phyloP scores from a whole-genome alignment of 495 filamentous ascomycete genomes.

The Podospora appendiculata region DNA sequence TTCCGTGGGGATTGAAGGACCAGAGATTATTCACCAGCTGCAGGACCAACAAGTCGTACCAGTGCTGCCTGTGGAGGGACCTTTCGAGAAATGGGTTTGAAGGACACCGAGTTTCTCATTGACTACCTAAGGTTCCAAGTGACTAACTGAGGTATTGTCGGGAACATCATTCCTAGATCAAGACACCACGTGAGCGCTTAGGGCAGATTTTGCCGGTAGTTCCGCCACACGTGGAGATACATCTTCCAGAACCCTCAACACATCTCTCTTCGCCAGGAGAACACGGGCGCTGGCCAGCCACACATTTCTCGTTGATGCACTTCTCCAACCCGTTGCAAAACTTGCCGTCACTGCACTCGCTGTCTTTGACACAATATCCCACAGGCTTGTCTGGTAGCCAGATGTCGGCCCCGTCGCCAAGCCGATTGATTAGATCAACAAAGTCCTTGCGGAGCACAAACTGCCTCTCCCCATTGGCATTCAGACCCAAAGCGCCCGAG shows the following conservation, averaged over 20 bases:
- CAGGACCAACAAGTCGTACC: no score
- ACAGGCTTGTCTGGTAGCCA: slow-evolving; percentile 9
- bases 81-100: no score
- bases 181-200: not conserved
- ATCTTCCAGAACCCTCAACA: slow-evolving; percentile 5
- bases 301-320: slow-evolving; percentile 8
- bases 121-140: no score
- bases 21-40: no score
- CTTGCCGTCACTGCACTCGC: slow-evolving; percentile 4
- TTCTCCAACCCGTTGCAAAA: slow-evolving; percentile 10
- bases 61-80: no score
- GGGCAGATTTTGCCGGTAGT: slow-evolving; percentile 4
- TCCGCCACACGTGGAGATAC: slow-evolving; percentile 2
- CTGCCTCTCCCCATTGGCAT: slow-evolving; percentile 9
- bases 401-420: slow-evolving; percentile 5
- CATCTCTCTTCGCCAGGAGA: not conserved
- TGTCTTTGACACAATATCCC: slow-evolving; percentile 4
- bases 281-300: not conserved
- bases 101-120: no score
- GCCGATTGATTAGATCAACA: slow-evolving; percentile 1
- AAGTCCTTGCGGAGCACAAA: slow-evolving; percentile 10
- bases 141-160: no score
- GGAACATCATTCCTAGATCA: no score
- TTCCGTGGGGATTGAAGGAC: no score
- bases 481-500: slow-evolving; percentile 1